Evolutionary conservation across 208 protist genomes (phyloP).

Genomic region (Polymyxa betae): DNA sequence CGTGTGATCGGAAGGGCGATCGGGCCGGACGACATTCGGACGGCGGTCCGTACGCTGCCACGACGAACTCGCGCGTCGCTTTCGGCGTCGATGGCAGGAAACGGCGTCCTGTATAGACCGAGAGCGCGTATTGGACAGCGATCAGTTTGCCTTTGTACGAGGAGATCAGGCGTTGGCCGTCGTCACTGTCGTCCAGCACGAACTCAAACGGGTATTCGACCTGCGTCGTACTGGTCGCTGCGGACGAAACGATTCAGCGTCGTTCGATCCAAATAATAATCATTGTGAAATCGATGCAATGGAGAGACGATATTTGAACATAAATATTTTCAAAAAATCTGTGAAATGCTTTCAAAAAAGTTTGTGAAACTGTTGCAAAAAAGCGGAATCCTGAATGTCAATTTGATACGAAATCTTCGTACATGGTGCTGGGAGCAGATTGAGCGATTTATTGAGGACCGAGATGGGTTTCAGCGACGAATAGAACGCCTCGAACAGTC

Average conservation of each 20-base stretch:
- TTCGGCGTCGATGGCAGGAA: conserved; percentile 32
- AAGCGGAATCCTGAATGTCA: no score
- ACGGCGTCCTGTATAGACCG: not conserved
- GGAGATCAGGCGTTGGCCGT: not conserved
- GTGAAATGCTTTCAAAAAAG: no score
- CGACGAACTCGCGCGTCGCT: not conserved
- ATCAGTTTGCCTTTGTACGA: conserved; percentile 24
- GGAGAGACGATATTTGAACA: no score
- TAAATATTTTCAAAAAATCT: no score
- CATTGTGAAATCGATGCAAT: no score
- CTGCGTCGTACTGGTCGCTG: not conserved
- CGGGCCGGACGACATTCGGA: not conserved
- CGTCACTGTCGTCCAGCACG: not conserved
- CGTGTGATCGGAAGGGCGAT: conserved; percentile 1
- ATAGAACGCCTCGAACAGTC: conserved; percentile 49
- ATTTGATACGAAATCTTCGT: not conserved
- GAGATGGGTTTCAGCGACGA: conserved; percentile 14
- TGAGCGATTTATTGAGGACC: not conserved
- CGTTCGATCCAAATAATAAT: no score
- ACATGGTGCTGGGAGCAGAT: not conserved
- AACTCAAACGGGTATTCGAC: not conserved
- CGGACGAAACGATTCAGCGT: no score
- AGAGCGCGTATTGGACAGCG: not conserved
- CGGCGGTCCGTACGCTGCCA: not conserved
- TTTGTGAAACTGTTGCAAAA: no score